Percentiles rank a stretch among this genome's conserved stretches.
Conservation (phyloP, 139 green algal genomes). For the Picochlorum sp. region DNA sequence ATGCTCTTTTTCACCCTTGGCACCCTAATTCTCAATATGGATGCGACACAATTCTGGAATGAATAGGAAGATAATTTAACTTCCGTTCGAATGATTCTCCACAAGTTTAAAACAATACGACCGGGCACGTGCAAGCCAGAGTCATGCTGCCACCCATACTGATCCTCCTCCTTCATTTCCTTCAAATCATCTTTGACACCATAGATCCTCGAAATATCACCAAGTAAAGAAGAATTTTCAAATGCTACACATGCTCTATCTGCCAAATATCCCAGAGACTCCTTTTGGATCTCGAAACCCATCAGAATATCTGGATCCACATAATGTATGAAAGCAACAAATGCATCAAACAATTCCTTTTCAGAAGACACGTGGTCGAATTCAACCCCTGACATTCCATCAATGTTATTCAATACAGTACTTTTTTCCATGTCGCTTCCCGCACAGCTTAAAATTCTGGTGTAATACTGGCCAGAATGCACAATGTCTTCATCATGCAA, state of each 20-base stretch:
- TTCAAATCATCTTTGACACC: slow-evolving; percentile 5
- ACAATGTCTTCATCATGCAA: slow-evolving; percentile 44
- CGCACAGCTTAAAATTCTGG: slow-evolving; percentile 16
- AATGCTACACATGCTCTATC: slow-evolving; percentile 54
- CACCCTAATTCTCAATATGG: slow-evolving; percentile 70
- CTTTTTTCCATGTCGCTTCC: neutral
- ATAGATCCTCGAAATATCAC: slow-evolving; percentile 48
- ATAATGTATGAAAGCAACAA: slow-evolving; percentile 44
- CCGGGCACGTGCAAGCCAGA: slow-evolving; percentile 55
- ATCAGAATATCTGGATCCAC: slow-evolving; percentile 90
- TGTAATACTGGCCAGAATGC: slow-evolving; percentile 14
- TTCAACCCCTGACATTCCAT: slow-evolving; percentile 10
- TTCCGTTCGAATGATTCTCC: slow-evolving; percentile 60
- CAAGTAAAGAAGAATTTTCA: slow-evolving; percentile 40
- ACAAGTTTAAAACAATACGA: slow-evolving; percentile 92
- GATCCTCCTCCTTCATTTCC: slow-evolving; percentile 8
- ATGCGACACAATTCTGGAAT: slow-evolving; percentile 64
- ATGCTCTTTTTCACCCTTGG: slow-evolving; percentile 49
- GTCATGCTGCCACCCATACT: slow-evolving; percentile 65
- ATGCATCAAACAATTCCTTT: slow-evolving; percentile 53
- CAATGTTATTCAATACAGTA: neutral
- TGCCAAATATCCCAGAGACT: slow-evolving; percentile 76
- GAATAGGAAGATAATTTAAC: slow-evolving; percentile 80
- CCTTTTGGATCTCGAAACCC: slow-evolving; percentile 81
- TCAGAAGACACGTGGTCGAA: slow-evolving; percentile 48